phyloP scores from a whole-genome alignment of 768 basidiomycete genomes.

The Suillus subaureus region DNA sequence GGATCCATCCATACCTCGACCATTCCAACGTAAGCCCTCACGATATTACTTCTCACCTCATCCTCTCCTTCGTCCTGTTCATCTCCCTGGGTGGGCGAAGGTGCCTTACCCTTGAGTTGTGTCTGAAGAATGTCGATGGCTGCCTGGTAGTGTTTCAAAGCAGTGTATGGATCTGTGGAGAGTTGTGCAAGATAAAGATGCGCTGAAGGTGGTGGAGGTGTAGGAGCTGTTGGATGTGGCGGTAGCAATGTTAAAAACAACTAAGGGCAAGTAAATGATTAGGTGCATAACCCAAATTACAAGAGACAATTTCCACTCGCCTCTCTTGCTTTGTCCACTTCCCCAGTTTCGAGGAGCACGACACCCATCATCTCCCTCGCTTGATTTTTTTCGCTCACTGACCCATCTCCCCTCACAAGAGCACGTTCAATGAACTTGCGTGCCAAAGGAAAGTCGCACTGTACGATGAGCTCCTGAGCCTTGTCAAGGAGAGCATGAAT shows the following conservation, averaged over 20 bases:
- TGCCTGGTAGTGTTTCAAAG: conserved; percentile 77
- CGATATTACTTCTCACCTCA: conserved; percentile 67
- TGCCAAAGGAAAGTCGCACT: conserved; percentile 86
- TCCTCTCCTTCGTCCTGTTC: conserved; percentile 47
- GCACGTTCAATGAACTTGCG: conserved; percentile 69
- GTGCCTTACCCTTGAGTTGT: conserved; percentile 77
- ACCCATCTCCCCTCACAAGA: conserved; percentile 53
- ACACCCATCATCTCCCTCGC: conserved; percentile 85
- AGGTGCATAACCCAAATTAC: not conserved
- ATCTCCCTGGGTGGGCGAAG: conserved; percentile 38
- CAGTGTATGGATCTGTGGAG: conserved; percentile 68
- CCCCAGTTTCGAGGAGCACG: conserved; percentile 75
- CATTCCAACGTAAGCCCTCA: conserved; percentile 83
- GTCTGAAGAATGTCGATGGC: conserved; percentile 70
- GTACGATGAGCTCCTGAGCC: conserved; percentile 76
- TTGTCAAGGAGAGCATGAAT: conserved; percentile 67
- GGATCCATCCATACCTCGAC: conserved; percentile 98
- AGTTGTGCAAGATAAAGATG: conserved; percentile 90
- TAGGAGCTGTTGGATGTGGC: conserved; percentile 59
- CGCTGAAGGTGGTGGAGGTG: conserved; percentile 70
- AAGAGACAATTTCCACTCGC: conserved; percentile 41
- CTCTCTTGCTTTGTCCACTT: conserved; percentile 69
- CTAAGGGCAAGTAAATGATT: conserved; percentile 35
- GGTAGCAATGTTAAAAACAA: conserved; percentile 64
- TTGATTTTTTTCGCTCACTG: conserved; percentile 52